These are phyloP conservation scores for Sporothrix sp. DNA, from an alignment of 2,329 filamentous ascomycete species.

Conservation along the genomic window DNA sequence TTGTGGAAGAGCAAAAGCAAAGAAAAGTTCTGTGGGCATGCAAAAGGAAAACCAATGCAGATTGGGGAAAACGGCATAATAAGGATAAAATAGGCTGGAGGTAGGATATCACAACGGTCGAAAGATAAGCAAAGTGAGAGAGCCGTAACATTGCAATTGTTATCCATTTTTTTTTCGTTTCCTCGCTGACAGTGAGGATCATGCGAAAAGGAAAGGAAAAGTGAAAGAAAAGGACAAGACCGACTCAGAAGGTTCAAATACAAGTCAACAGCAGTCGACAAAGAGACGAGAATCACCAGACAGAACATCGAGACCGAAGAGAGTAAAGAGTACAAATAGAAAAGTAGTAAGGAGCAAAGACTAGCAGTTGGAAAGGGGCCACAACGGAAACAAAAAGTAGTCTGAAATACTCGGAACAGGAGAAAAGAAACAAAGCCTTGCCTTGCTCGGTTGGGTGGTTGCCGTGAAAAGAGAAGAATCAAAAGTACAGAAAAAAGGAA, in stretches of 20 bases:
- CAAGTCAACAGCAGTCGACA: background rate
- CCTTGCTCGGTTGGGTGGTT: too few relatives aligned
- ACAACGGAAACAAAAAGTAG: background rate
- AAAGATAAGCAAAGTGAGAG: background rate
- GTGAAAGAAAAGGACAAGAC: too few relatives aligned
- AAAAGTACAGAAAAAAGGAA: background rate
- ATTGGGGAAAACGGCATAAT: too few relatives aligned
- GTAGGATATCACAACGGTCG: too few relatives aligned
- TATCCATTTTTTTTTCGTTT: background rate
- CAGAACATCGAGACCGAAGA: background rate
- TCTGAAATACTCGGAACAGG: background rate
- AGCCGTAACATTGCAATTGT: too few relatives aligned
- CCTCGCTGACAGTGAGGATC: background rate
- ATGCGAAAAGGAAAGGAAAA: background rate
- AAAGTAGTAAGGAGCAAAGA: background rate
- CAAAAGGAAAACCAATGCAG: too few relatives aligned
- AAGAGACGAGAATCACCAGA: background rate
- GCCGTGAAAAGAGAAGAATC: background rate
- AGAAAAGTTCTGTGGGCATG: too few relatives aligned
- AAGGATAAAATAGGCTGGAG: too few relatives aligned
- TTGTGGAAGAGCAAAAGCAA: too few relatives aligned
- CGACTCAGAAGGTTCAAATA: too few relatives aligned
- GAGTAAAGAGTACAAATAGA: background rate
- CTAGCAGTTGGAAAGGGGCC: background rate
- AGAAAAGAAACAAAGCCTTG: too few relatives aligned